These are phyloP conservation scores for Psilocybe cyanescens DNA, from an alignment of 768 basidiomycete genomes.

Conservation along the genomic window DNA sequence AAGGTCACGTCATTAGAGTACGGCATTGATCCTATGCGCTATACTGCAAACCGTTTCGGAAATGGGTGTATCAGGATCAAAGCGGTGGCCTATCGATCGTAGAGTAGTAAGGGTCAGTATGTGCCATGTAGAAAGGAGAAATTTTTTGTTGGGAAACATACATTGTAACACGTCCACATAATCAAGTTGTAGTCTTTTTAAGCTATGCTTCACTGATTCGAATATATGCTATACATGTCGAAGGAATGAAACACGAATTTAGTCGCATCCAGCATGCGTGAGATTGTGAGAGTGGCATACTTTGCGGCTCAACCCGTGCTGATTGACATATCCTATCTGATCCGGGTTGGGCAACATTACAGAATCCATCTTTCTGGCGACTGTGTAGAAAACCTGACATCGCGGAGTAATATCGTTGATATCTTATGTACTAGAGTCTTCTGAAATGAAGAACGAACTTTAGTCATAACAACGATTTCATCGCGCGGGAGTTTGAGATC, in stretches of 20 bases:
- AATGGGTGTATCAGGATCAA: slow-evolving; percentile 61
- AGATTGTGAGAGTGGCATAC: slow-evolving; percentile 8
- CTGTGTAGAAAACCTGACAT: slow-evolving; percentile 41
- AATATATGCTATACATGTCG: slow-evolving; percentile 63
- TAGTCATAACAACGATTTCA: slow-evolving; percentile 80
- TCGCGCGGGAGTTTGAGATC: slow-evolving; percentile 68
- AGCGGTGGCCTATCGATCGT: slow-evolving; percentile 47
- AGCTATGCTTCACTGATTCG: slow-evolving; percentile 60
- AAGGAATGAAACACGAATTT: slow-evolving; percentile 10
- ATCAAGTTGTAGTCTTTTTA: slow-evolving; percentile 73
- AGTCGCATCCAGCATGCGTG: not conserved
- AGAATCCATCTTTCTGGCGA: slow-evolving; percentile 27
- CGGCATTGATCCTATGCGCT: not conserved
- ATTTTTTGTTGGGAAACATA: slow-evolving; percentile 22
- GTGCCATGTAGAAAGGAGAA: not conserved
- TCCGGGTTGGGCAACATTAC: slow-evolving; percentile 32
- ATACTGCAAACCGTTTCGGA: slow-evolving; percentile 49
- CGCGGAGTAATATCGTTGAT: not conserved
- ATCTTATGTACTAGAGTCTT: not conserved
- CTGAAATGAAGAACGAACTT: slow-evolving; percentile 37
- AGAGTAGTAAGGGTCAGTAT: no score
- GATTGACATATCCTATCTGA: slow-evolving; percentile 56
- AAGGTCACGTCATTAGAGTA: not conserved
- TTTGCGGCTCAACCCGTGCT: slow-evolving; percentile 46
- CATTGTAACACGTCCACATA: slow-evolving; percentile 81